These are phyloP conservation scores for Eutypa lata DNA, from an alignment of 2,329 filamentous ascomycete species.

Conservation along the genomic window DNA sequence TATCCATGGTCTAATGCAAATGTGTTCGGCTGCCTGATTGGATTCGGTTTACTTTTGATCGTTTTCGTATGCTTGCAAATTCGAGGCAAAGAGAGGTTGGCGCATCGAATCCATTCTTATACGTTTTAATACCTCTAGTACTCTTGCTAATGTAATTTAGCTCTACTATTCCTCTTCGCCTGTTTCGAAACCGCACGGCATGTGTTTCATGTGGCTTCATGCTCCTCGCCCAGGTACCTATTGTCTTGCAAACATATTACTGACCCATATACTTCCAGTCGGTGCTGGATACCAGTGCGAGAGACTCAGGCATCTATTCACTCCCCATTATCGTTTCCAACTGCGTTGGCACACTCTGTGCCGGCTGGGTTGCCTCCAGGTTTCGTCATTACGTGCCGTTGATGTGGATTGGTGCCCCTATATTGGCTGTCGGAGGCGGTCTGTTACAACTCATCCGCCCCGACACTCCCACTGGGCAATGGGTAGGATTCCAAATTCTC, in stretches of 20 bases:
- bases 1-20: conserved; percentile 18
- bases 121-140: background rate
- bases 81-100: conserved; percentile 1
- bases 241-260: conserved; percentile 17
- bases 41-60: conserved; percentile 7
- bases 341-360: conserved; percentile 4
- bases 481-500: conserved; percentile 9
- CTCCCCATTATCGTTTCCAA: conserved; percentile 5
- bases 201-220: conserved; percentile 8
- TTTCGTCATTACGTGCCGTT: conserved; percentile 9
- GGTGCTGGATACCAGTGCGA: conserved; percentile 4
- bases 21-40: conserved; percentile 20
- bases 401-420: conserved; percentile 9
- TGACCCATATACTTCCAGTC: conserved; percentile 22
- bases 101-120: background rate
- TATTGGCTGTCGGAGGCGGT: conserved; percentile 6
- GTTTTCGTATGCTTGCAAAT: background rate
- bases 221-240: conserved; percentile 15
- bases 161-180: background rate
- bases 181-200: conserved; percentile 5
- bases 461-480: conserved; percentile 1
- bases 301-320: conserved; percentile 2
- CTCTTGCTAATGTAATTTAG: background rate
- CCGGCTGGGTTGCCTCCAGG: conserved; percentile 4
- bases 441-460: conserved; percentile 7